phyloP scores from a whole-genome alignment of 441 rosid genomes.

The Geranium incanum region DNA sequence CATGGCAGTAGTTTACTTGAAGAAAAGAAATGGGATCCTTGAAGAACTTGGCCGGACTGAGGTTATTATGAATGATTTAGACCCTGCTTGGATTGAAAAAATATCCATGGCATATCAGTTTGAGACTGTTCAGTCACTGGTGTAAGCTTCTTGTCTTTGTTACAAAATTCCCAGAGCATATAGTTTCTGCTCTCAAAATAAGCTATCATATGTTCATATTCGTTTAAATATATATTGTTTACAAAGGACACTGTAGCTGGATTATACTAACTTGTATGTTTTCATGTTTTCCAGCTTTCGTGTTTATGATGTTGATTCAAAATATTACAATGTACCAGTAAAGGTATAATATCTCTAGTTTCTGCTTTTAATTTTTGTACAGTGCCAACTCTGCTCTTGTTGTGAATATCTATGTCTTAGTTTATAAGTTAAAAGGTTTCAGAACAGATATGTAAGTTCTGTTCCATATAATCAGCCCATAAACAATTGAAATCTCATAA shows the following conservation, averaged over 20 bases:
- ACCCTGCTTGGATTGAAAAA: slow-evolving; percentile 74
- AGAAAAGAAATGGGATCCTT: slow-evolving; percentile 50
- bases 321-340: slow-evolving; percentile 49
- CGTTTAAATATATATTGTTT: neutral
- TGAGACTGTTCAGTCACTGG: slow-evolving; percentile 62
- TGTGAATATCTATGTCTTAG: neutral
- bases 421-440: neutral
- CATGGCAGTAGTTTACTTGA: slow-evolving; percentile 52
- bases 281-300: slow-evolving; percentile 39
- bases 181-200: neutral
- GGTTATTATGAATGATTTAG: slow-evolving; percentile 55
- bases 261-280: slow-evolving; percentile 4
- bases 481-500: neutral
- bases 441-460: neutral
- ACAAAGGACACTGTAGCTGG: neutral
- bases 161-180: neutral
- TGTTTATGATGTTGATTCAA: slow-evolving; percentile 62
- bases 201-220: neutral
- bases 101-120: slow-evolving; percentile 61
- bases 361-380: slow-evolving; percentile 7
- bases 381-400: slow-evolving; percentile 1
- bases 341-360: slow-evolving; percentile 37
- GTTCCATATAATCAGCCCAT: neutral
- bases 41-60: slow-evolving; percentile 85
- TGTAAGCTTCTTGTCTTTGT: slow-evolving; percentile 37